Conservation (phyloP, 139 green algal species). For the Chlorella sorokiniana region DNA sequence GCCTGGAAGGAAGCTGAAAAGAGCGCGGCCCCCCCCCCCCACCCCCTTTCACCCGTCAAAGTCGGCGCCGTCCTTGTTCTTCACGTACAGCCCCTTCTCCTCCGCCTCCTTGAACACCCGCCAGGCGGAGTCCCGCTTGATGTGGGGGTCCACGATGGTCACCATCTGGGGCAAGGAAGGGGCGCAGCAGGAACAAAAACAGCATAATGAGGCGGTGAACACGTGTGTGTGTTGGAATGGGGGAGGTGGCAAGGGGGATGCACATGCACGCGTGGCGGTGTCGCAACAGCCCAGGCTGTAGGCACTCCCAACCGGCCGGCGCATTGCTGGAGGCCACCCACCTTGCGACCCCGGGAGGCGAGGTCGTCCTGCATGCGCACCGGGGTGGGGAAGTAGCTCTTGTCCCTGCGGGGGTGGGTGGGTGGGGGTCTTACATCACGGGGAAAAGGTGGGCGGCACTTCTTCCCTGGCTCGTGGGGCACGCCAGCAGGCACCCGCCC, state of each 20-base stretch:
- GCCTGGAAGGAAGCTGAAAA: too few relatives aligned
- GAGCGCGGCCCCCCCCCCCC: neutral
- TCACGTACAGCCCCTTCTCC: conserved; percentile 83
- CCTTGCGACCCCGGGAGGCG: conserved; percentile 72
- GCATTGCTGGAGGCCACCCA: too few relatives aligned
- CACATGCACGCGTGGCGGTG: too few relatives aligned
- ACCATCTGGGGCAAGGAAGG: conserved; percentile 68
- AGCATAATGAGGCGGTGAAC: neutral
- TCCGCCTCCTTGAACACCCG: conserved; percentile 86
- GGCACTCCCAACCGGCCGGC: too few relatives aligned
- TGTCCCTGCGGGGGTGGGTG: conserved; percentile 53
- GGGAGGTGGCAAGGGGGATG: neutral
- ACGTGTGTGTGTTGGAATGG: neutral
- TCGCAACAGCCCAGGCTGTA: too few relatives aligned
- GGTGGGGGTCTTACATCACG: neutral
- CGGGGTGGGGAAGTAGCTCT: conserved; percentile 82
- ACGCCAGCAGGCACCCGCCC: neutral
- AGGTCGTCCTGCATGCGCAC: conserved; percentile 79
- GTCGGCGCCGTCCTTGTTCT: conserved; percentile 78
- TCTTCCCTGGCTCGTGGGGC: too few relatives aligned
- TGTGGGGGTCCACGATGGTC: conserved; percentile 98
- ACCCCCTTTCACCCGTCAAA: conserved; percentile 87
- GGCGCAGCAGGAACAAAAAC: neutral
- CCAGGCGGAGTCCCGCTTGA: conserved; percentile 92
- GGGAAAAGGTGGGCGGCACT: too few relatives aligned